Conservation (phyloP, 2,329 filamentous ascomycete genomes). For the Botrytis squamosa region DNA sequence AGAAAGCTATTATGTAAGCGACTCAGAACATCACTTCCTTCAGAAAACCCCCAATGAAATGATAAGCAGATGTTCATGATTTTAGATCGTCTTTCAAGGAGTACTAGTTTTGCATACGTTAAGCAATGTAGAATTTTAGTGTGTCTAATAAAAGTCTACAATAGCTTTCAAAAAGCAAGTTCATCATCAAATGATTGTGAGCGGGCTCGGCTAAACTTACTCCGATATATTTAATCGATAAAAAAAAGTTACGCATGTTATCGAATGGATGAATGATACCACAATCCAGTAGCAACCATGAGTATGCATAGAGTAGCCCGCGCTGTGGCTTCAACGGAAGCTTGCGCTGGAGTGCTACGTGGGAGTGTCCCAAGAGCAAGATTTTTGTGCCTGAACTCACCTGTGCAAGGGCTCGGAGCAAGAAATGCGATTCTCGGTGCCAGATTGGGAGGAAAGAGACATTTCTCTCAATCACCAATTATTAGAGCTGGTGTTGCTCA, state of each 20-base stretch:
- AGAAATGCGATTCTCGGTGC: slow-evolving; percentile 25
- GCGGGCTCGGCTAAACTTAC: slow-evolving; percentile 18
- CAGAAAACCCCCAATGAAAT: neutral
- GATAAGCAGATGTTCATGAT: neutral
- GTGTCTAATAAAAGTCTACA: neutral
- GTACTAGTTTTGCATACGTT: neutral
- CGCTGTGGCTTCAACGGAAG: slow-evolving; percentile 33
- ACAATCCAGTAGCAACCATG: slow-evolving; percentile 26
- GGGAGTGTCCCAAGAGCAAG: slow-evolving; percentile 31
- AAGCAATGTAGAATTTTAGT: neutral
- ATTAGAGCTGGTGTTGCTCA: slow-evolving; percentile 34
- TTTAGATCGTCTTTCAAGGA: neutral
- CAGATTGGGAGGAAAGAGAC: slow-evolving; percentile 28
- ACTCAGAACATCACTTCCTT: neutral
- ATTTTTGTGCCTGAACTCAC: slow-evolving; percentile 37
- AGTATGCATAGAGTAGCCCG: slow-evolving; percentile 36
- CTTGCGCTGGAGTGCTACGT: slow-evolving; percentile 29
- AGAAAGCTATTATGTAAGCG: slow-evolving; percentile 4
- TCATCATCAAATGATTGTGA: neutral
- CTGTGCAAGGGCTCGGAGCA: slow-evolving; percentile 25
- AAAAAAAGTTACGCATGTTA: slow-evolving; percentile 26
- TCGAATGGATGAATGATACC: slow-evolving; percentile 12
- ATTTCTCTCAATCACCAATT: slow-evolving; percentile 35
- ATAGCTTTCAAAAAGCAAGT: neutral
- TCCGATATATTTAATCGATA: slow-evolving; percentile 12